Conservation (phyloP, 257 asterid species). For the Solanum boliviense region DNA sequence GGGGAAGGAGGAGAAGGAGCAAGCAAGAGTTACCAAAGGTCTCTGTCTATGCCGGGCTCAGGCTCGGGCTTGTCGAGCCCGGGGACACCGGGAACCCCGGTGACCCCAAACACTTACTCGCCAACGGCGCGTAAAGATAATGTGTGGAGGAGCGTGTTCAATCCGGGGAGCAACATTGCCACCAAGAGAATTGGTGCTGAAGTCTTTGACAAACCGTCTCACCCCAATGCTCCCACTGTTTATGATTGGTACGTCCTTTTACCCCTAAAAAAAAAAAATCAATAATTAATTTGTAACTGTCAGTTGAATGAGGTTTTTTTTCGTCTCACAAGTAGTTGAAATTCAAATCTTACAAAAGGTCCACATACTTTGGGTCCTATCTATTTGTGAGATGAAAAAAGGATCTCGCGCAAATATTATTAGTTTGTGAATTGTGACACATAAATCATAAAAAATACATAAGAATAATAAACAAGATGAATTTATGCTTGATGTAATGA, state of each 20-base stretch:
- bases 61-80: background rate
- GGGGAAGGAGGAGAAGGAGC: slow-evolving; percentile 35
- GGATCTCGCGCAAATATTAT: background rate
- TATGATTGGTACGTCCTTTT: slow-evolving; percentile 61
- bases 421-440: background rate
- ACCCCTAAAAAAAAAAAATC: background rate
- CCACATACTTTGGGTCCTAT: background rate
- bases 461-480: background rate
- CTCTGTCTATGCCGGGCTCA: slow-evolving; percentile 46
- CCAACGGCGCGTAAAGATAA: slow-evolving; percentile 44
- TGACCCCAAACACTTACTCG: slow-evolving; percentile 42
- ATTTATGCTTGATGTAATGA: background rate
- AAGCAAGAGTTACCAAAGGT: slow-evolving; percentile 27
- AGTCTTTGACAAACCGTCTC: slow-evolving; percentile 63
- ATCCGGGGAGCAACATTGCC: slow-evolving; percentile 88
- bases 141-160: slow-evolving; percentile 97
- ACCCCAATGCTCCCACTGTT: slow-evolving; percentile 81
- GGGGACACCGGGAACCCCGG: slow-evolving; percentile 39
- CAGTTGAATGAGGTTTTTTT: background rate
- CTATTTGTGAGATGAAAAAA: background rate
- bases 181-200: slow-evolving; percentile 62
- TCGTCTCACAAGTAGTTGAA: background rate
- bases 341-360: background rate
- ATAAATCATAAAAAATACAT: background rate
- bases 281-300: background rate